Evolutionary conservation across 192 early-diverging fungal genomes (phyloP), one percentile per base, ranked within the genome.

Genomic region (Chytriomyces sp.): DNA sequence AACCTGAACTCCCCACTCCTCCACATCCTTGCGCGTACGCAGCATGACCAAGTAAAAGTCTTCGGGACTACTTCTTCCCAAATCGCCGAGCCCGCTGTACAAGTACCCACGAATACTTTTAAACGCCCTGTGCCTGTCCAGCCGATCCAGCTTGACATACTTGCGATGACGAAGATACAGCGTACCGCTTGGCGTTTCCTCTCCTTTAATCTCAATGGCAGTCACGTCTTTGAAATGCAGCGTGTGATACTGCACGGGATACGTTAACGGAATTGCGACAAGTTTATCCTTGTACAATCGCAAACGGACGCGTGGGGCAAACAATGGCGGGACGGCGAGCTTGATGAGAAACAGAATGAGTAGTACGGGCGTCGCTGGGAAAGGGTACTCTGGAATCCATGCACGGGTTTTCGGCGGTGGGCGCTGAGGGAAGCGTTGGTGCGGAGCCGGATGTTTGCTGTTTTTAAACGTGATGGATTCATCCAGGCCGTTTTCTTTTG

Each of bases 191-290:
- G 75, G 75, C 28, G 75, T 76, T 28, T 76, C 75, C 28, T 76
- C 75, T 18, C 75, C 75, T n/a, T 67, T 66, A 46, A 76, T 76
- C 26, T 76, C 75, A 23, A 76, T 65, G 23, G 46, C 75, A 76
- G 57, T 44, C 26, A 76, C 49, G 53, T 76, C 75, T 9, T 7
- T 47, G 43, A 76, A 76, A 23, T 50, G 45, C 2, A 76, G 26
- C 10, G 64, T 76, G 10, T 57, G 43, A 45, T 76, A 67, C 53
- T 76, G 75, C 44, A 76, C 75, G 16, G 75, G 75, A 49, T 67
- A 65, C n/a, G 65, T 67, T 49, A 76, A 53, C 24, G 75, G 75
- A 44, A 76, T 76, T 47, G 75, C 75, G 18, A 76, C 75, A 9
- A 76, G 63, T 53, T 76, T 76, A 49, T 76, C 75, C 24, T 76